Evolutionary conservation across 2,329 filamentous ascomycete species (phyloP).

Genomic region (Aspergillus phoenicis): DNA sequence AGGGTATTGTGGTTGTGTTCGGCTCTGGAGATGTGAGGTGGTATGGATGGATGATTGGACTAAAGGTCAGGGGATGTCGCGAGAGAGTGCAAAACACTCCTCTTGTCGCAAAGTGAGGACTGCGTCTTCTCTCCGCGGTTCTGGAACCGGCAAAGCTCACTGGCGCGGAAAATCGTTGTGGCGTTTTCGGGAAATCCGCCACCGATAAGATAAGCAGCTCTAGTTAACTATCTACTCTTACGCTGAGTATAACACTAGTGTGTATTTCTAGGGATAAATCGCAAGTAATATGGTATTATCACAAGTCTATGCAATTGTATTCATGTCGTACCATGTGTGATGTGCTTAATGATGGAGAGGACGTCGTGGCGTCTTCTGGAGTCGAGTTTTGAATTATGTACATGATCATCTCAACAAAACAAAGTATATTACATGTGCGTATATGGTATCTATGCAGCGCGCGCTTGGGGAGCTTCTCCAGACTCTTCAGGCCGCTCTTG

Average conservation of each 20-base stretch:
- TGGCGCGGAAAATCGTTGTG: slow-evolving; percentile 41
- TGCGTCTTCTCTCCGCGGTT: neutral
- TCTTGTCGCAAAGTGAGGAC: slow-evolving; percentile 17
- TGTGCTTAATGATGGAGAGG: no score
- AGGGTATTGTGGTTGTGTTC: slow-evolving; percentile 8
- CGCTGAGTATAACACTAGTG: neutral
- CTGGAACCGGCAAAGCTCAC: slow-evolving; percentile 17
- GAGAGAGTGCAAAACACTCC: slow-evolving; percentile 29
- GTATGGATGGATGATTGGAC: neutral
- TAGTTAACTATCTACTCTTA: neutral
- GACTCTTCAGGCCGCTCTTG: neutral
- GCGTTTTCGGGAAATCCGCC: slow-evolving; percentile 29
- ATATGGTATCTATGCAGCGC: neutral
- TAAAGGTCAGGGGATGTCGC: neutral
- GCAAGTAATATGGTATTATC: no score
- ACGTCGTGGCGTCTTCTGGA: no score
- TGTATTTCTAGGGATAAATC: no score
- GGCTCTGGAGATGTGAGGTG: neutral
- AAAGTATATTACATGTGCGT: no score
- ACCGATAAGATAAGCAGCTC: slow-evolving; percentile 37
- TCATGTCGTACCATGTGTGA: no score
- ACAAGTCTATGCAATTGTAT: no score
- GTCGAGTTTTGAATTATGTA: no score
- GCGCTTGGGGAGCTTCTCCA: neutral
- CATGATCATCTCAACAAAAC: no score